phyloP scores from a whole-genome alignment of 2,329 filamentous ascomycete species.

The Didymella exigua region DNA sequence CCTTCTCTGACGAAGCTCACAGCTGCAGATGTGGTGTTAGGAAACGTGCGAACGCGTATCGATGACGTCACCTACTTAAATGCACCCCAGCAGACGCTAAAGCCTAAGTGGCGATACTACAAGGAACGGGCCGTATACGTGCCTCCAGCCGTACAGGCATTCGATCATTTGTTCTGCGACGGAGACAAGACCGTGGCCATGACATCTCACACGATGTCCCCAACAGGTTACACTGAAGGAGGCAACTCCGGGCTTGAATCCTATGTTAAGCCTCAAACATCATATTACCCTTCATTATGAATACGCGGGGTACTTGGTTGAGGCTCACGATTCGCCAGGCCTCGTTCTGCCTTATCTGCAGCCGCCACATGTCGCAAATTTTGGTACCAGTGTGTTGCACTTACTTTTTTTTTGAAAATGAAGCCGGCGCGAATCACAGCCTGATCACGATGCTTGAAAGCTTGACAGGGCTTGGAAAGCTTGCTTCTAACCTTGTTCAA shows the following conservation, averaged over 20 bases:
- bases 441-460: not conserved
- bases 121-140: slow-evolving; percentile 4
- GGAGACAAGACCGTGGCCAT: not conserved
- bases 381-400: not conserved
- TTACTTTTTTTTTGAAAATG: not conserved
- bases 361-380: not conserved
- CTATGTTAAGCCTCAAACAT: not conserved
- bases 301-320: not conserved
- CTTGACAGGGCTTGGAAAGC: slow-evolving; percentile 14
- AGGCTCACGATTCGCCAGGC: not conserved
- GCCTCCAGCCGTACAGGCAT: not conserved
- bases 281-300: not conserved
- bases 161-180: not conserved
- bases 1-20: too few relatives aligned
- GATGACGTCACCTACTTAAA: not conserved
- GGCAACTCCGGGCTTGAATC: not conserved
- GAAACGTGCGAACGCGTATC: too few relatives aligned
- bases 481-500: slow-evolving; percentile 12
- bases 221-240: not conserved
- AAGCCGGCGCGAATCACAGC: not conserved
- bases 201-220: not conserved
- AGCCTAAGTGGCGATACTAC: not conserved
- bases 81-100: not conserved
- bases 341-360: not conserved
- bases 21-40: too few relatives aligned